Conservation (phyloP, 306 rosid species). For the Vigna mungo region DNA sequence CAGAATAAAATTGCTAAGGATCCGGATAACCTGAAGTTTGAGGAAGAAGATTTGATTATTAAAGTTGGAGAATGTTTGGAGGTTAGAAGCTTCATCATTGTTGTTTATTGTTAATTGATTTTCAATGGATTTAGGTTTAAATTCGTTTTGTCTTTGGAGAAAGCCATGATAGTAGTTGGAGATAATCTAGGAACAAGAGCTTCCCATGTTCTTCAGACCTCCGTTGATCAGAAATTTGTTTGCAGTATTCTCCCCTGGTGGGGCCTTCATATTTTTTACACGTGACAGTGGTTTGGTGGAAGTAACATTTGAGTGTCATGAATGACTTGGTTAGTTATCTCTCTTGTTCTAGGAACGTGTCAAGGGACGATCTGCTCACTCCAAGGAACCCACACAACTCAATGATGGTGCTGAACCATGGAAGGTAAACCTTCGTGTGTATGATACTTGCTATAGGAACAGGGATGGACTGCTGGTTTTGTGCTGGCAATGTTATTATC, state of each 20-base stretch:
- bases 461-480: constrained; percentile 16
- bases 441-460: constrained; percentile 31
- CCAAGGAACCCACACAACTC: constrained; percentile 61
- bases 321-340: constrained; percentile 22
- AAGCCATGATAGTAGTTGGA: constrained; percentile 36
- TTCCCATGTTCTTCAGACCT: constrained; percentile 17
- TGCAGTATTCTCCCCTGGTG: constrained; percentile 26
- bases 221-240: constrained; percentile 28
- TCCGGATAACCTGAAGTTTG: constrained; percentile 66
- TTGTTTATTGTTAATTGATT: constrained; percentile 26
- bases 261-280: constrained; percentile 30
- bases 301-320: constrained; percentile 21
- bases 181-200: constrained; percentile 29
- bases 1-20: constrained; percentile 86
- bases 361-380: constrained; percentile 68
- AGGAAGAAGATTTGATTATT: constrained; percentile 83
- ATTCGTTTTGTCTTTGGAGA: constrained; percentile 24
- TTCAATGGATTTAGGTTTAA: constrained; percentile 28
- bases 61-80: constrained; percentile 94
- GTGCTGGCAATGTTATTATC: constrained; percentile 9
- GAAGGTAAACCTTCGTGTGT: constrained; percentile 60
- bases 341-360: constrained; percentile 72
- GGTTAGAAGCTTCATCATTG: constrained; percentile 59
- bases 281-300: constrained; percentile 39
- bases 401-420: constrained; percentile 56